Percentiles rank a stretch among this genome's conserved stretches.
These are phyloP conservation scores for Coemansia sp. DNA, from an alignment of 192 early-diverging fungal genomes.

Conservation along the genomic window DNA sequence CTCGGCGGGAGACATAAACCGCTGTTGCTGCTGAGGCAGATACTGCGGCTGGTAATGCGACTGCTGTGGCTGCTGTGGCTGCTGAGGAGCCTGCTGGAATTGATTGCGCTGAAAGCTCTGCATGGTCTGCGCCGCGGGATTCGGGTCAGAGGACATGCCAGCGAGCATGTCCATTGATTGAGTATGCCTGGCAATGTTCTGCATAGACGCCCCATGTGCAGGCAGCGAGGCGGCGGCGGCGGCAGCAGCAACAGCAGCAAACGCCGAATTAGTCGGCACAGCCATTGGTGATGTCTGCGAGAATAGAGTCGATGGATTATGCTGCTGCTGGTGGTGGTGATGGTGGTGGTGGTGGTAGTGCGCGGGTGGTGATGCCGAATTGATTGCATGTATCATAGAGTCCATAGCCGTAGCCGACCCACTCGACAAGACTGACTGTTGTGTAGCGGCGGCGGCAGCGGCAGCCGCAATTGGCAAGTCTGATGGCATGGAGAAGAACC, in stretches of 20 bases:
- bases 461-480: slow-evolving; percentile 9
- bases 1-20: slow-evolving; percentile 1
- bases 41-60: slow-evolving; percentile 2
- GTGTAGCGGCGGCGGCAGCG: slow-evolving; percentile 1
- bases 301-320: neutral
- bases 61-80: neutral
- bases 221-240: neutral
- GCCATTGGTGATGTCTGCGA: neutral
- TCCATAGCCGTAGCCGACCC: neutral
- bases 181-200: neutral
- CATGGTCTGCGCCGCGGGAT: neutral
- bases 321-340: neutral
- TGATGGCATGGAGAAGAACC: slow-evolving; percentile 28
- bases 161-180: neutral
- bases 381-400: slow-evolving; percentile 8
- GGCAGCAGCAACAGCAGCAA: slow-evolving; percentile 6
- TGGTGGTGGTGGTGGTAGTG: neutral
- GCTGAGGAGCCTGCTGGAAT: slow-evolving; percentile 2
- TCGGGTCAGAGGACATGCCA: neutral
- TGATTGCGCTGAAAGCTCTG: neutral
- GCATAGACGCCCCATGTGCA: neutral
- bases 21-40: slow-evolving; percentile 2
- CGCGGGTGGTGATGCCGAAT: slow-evolving; percentile 4
- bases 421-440: neutral
- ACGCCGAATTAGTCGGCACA: neutral